phyloP scores from a whole-genome alignment of 2,329 filamentous ascomycete genomes.

The Epichloe typhina region DNA sequence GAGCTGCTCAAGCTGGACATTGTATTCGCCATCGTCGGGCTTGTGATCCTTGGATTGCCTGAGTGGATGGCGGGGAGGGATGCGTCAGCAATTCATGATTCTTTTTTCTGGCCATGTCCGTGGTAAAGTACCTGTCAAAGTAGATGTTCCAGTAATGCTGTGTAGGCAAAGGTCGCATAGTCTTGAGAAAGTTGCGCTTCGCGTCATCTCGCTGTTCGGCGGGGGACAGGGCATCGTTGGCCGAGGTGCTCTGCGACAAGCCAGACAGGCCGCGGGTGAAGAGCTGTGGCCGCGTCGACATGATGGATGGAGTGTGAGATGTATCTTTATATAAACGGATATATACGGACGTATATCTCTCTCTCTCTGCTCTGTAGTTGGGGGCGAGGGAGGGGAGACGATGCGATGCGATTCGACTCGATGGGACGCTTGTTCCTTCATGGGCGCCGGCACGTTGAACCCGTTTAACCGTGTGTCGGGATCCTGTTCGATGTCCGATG shows the following conservation, averaged over 20 bases:
- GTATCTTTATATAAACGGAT: background rate
- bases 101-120: no score
- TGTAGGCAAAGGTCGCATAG: constrained; percentile 58
- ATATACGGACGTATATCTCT: no score
- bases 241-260: constrained; percentile 44
- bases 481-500: no score
- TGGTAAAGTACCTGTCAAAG: constrained; percentile 38
- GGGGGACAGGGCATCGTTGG: constrained; percentile 51
- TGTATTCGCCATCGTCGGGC: constrained; percentile 32
- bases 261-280: constrained; percentile 51
- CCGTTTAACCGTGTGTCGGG: no score
- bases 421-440: no score
- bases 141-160: constrained; percentile 72
- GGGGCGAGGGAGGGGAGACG: background rate
- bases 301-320: constrained; percentile 19
- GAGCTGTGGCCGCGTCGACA: constrained; percentile 44
- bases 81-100: background rate
- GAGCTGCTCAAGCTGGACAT: constrained; percentile 46
- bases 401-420: background rate
- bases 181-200: constrained; percentile 71
- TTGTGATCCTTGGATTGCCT: constrained; percentile 31
- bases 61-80: background rate
- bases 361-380: background rate
- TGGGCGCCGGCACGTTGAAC: no score
- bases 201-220: constrained; percentile 64